Evolutionary conservation across 768 basidiomycete species (phyloP), one percentile per base, ranked within the genome.

Genomic region (Hygrophoropsis aurantiaca): DNA sequence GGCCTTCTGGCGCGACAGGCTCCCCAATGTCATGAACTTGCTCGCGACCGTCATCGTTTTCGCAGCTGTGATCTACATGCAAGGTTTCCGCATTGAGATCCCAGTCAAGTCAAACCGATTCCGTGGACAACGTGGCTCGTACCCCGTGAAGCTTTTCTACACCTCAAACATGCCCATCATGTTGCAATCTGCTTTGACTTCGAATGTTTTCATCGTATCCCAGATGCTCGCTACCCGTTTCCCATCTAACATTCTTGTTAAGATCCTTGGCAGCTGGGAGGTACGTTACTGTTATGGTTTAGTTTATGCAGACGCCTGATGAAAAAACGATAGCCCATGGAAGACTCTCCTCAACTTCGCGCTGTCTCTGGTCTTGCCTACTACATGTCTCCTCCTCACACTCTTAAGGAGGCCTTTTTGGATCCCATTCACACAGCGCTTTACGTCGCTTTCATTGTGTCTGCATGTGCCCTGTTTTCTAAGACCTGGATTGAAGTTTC

Each of bases 401-500:
- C 92, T 16, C 74, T 97, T 66, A 86, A 79, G 51, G 86, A 88
- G 40, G 90, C 87, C 7, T 73, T 98, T 51, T 69, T 90, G 40
- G 97, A 99, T 68, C 97, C 97, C 1, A 82, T 98, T 59, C 97
- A 98, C 73, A 94, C 92, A 1, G 77, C 79, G 18, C 73, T 97
- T 58, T 97, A 97, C 69, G 84, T 99, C 65, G 67, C 80, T 5
- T 98, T 97, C 74, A 95, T 95, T 74, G 78, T 94, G 50, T 81
- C 87, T 26, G 92, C 94, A 13, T 98, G 94, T 63, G 95, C 97
- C 11, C 77, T 97, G 55, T 99, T 98, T 77, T 94, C 91, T 62
- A 98, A 98, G 80, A 97, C 95, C 1, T 99, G 97, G 95, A 98
- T 99, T 54, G 95, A 98, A 59, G 92, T 98, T 26, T 97, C 94